These are phyloP conservation scores for Pseudogymnoascus sp. DNA, from an alignment of 2,329 filamentous ascomycete species.

Conservation along the genomic window DNA sequence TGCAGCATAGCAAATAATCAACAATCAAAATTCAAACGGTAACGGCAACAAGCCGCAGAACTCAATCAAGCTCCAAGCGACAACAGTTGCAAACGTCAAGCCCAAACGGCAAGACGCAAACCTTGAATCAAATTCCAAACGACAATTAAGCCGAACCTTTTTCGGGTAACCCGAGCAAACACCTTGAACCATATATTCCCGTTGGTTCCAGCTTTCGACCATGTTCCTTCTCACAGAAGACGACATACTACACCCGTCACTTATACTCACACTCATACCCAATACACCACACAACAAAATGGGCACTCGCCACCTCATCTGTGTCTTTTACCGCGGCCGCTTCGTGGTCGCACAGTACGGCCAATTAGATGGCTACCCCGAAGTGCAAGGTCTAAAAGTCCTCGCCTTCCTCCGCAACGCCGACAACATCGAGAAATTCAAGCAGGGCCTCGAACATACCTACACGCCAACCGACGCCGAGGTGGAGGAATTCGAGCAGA, in stretches of 20 bases:
- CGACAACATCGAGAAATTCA: conserved; percentile 21
- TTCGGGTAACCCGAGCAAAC: background rate
- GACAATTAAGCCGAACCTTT: no score
- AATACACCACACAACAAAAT: background rate
- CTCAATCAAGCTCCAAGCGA: no score
- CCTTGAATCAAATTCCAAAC: no score
- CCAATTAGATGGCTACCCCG: conserved; percentile 25
- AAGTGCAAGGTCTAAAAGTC: conserved; percentile 19
- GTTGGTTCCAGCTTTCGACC: background rate
- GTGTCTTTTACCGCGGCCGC: background rate
- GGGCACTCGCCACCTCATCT: conserved; percentile 1
- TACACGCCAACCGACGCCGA: conserved; percentile 11
- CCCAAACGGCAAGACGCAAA: no score
- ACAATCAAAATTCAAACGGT: background rate
- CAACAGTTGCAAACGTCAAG: no score
- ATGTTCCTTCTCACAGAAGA: background rate
- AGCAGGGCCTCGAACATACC: conserved; percentile 17
- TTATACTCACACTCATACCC: background rate
- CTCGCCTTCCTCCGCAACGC: conserved; percentile 20
- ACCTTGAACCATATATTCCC: background rate
- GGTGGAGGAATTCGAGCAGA: background rate
- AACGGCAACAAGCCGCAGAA: no score
- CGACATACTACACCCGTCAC: background rate
- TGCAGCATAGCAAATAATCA: background rate
- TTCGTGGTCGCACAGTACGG: conserved; percentile 23